Evolutionary conservation across 2,329 filamentous ascomycete genomes (phyloP).

Genomic region (Didymella lethalis): DNA sequence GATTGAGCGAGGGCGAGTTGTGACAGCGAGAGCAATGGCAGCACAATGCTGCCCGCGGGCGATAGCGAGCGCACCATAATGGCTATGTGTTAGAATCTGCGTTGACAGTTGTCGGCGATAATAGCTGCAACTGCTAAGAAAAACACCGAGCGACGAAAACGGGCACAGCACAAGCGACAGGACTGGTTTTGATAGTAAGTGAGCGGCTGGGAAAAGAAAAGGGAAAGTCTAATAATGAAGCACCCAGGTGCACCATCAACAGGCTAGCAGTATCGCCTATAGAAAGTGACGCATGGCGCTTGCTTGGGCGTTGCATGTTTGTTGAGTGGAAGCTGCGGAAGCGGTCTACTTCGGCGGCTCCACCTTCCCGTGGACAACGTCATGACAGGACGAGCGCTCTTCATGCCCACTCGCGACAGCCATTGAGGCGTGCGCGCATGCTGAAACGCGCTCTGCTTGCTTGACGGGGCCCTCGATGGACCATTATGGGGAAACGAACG

Average conservation of each 20-base stretch:
- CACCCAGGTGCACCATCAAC: constrained; percentile 13
- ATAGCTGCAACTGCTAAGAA: constrained; percentile 17
- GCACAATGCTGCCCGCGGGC: constrained; percentile 15
- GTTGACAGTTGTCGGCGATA: constrained; percentile 14
- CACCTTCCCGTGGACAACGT: constrained; percentile 14
- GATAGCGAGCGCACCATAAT: constrained; percentile 35
- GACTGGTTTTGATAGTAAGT: constrained; percentile 13
- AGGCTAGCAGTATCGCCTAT: constrained; percentile 18
- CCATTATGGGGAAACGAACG: constrained; percentile 8
- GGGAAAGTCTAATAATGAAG: constrained; percentile 21
- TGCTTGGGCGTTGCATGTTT: constrained; percentile 19
- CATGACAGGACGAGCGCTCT: constrained; percentile 11
- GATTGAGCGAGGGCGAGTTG: constrained; percentile 38
- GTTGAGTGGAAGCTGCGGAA: constrained; percentile 19
- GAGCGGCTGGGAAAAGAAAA: constrained; percentile 10
- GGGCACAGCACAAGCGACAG: constrained; percentile 17
- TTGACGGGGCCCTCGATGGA: background rate
- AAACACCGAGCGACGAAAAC: constrained; percentile 3
- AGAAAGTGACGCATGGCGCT: constrained; percentile 22
- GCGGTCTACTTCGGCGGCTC: constrained; percentile 16
- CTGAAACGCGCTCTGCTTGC: constrained; percentile 14
- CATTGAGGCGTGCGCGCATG: constrained; percentile 13
- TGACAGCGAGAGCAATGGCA: constrained; percentile 32
- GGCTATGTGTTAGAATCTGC: constrained; percentile 11
- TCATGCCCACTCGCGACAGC: constrained; percentile 4